A percentile compares a stretch with the other conserved stretches of the same genome.
phyloP scores from a whole-genome alignment of 1,284 basidiomycete genomes.

The Boletus semigastroideus region DNA sequence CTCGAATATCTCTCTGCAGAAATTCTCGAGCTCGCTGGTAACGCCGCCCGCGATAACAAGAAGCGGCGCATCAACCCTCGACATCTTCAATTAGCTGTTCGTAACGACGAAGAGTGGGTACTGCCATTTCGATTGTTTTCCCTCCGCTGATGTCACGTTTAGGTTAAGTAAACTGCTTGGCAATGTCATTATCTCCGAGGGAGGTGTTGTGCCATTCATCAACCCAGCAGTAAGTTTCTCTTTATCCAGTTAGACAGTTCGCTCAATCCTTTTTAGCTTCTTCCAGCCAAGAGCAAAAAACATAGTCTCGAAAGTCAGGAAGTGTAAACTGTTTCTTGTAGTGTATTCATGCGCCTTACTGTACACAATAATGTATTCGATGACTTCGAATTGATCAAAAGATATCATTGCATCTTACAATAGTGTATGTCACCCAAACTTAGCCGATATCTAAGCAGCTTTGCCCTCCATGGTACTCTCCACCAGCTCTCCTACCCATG shows the following conservation, averaged over 20 bases:
- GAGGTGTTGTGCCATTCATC: slow-evolving; percentile 78
- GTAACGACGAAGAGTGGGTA: slow-evolving; percentile 78
- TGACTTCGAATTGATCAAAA: neutral
- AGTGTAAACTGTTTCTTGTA: slow-evolving; percentile 19
- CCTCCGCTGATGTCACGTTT: neutral
- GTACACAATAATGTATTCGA: slow-evolving; percentile 14
- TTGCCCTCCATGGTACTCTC: slow-evolving; percentile 60
- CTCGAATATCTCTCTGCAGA: slow-evolving; percentile 74
- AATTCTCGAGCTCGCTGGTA: slow-evolving; percentile 76
- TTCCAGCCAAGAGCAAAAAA: slow-evolving; percentile 33
- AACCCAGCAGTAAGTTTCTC: slow-evolving; percentile 31
- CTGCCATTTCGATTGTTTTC: neutral
- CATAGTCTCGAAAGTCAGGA: slow-evolving; percentile 35
- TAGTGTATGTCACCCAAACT: slow-evolving; percentile 20
- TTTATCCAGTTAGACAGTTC: neutral
- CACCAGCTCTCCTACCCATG: slow-evolving; percentile 70
- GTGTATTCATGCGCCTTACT: neutral
- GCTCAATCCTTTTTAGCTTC: slow-evolving; percentile 20
- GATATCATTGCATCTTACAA: slow-evolving; percentile 33
- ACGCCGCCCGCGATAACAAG: slow-evolving; percentile 66
- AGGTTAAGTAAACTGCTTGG: slow-evolving; percentile 73
- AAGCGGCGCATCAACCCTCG: slow-evolving; percentile 88
- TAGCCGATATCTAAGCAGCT: slow-evolving; percentile 21
- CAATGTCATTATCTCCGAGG: slow-evolving; percentile 87
- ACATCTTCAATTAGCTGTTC: slow-evolving; percentile 87